Evolutionary conservation across 2,329 filamentous ascomycete species (phyloP), one percentile per base, ranked within the genome.

Genomic region (Byssochlamys sp.): DNA sequence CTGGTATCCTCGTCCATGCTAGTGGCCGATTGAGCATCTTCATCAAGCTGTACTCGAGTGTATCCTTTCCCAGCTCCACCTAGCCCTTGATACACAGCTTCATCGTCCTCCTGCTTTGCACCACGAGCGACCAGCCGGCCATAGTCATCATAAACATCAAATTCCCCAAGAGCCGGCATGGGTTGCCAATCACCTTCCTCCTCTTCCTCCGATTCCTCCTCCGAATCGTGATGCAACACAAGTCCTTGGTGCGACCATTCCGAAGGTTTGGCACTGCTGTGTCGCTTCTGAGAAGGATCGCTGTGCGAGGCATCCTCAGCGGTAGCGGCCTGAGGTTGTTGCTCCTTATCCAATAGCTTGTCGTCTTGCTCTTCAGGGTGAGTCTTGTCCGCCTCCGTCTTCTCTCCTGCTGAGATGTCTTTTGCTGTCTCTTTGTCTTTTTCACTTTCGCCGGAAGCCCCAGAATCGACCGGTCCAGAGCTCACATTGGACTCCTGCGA

Each of bases 1-100:
- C 91, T 86, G 0, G 94, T 99, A 67, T 97, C 92, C 58, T 99
- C 94, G 69, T 99, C 94, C 85, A 99, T 85, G 75, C 92, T 97
- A 2, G 91, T 99, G 53, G 88, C 88, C 28, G 91, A 96, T 70
- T 95, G 85, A 12, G 87, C 91, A 73, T 99, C 94, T 62, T 99
- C 94, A 66, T 99, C 94, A 66, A 96, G 82, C 61, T 95, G 84
- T n/a, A 99, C 90, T 53, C 91, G 83, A 0, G 94, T 99, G 71
- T 99, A 99, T 3, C 94, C 94, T 73, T 91, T 96, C 45, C 91
- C 91, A 7, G 92, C 92, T 28, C 91, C 91, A 26, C 92, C 91
- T 0, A 96, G 81, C 12, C 87, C 87, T 25, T 80, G 83, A 66
- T 95, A 95, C 49, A 82, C 85, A 60, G 85, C 83, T 56, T 87